Percentiles rank a stretch among this genome's conserved stretches.
Conservation (phyloP, 257 asterid species). For the Jacaranda mimosifolia region DNA sequence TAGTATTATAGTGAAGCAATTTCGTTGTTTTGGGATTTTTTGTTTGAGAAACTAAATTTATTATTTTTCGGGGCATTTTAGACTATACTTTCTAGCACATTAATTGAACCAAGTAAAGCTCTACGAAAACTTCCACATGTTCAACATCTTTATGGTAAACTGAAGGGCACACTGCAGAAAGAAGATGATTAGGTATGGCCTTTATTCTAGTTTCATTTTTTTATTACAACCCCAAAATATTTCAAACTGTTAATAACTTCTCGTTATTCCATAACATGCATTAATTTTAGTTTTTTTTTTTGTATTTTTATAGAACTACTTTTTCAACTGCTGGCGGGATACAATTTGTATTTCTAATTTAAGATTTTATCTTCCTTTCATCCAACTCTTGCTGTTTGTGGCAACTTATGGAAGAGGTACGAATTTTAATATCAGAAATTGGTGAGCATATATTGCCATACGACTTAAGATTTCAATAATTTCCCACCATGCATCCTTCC, state of each 20-base stretch:
- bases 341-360: slow-evolving; percentile 62
- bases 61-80: slow-evolving; percentile 38
- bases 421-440: slow-evolving; percentile 73
- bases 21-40: too few relatives aligned
- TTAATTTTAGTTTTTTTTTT: neutral
- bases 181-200: slow-evolving; percentile 86
- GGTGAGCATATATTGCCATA: slow-evolving; percentile 52
- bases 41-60: slow-evolving; percentile 19
- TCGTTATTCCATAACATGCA: neutral
- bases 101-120: slow-evolving; percentile 80
- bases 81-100: slow-evolving; percentile 74
- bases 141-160: slow-evolving; percentile 93
- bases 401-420: slow-evolving; percentile 87
- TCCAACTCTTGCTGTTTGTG: slow-evolving; percentile 99
- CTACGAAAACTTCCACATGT: slow-evolving; percentile 82
- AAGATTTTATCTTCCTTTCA: slow-evolving; percentile 86
- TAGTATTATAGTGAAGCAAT: too few relatives aligned
- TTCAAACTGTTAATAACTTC: too few relatives aligned
- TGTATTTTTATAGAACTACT: neutral
- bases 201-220: slow-evolving; percentile 3
- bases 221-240: too few relatives aligned
- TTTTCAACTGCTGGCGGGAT: too few relatives aligned
- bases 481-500: neutral
- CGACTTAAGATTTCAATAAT: neutral
- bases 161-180: slow-evolving; percentile 67